Conservation (phyloP, 2,329 filamentous ascomycete species). For the Aspergillus terreus region DNA sequence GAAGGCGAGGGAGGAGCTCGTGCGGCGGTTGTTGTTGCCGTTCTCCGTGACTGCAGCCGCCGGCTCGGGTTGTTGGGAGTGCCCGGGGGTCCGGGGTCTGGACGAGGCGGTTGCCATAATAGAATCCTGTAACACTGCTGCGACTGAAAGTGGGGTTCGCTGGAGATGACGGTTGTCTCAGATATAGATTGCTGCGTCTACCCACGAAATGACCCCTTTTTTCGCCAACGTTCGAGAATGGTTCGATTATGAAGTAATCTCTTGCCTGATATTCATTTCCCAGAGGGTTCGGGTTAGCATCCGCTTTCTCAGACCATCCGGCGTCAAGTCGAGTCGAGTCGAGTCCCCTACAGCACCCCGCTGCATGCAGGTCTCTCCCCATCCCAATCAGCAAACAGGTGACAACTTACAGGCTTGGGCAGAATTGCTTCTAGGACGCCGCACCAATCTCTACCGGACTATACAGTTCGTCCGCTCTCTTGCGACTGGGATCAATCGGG, state of each 20-base stretch:
- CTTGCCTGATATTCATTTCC: no score
- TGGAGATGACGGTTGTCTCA: constrained; percentile 18
- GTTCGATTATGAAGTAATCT: no score
- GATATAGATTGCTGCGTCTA: constrained; percentile 13
- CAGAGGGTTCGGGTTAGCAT: neutral
- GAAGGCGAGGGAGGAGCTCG: constrained; percentile 52
- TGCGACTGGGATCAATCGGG: neutral
- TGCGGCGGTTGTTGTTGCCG: constrained; percentile 33
- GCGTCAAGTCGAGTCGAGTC: no score
- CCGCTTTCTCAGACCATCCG: neutral
- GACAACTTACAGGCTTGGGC: neutral
- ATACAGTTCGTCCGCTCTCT: neutral
- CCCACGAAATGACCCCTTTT: no score
- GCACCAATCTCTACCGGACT: constrained; percentile 2
- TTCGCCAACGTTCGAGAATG: no score
- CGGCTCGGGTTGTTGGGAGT: constrained; percentile 28
- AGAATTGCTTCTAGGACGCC: neutral
- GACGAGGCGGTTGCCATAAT: constrained; percentile 33
- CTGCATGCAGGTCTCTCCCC: neutral
- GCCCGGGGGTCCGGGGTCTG: constrained; percentile 35
- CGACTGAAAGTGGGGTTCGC: constrained; percentile 16
- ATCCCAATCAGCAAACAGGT: neutral
- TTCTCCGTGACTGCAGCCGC: constrained; percentile 35
- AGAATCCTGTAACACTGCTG: constrained; percentile 18
- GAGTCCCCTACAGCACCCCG: neutral